Evolutionary conservation across 179 eudicot genomes (phyloP).

Genomic region (Vitellaria paradoxa): DNA sequence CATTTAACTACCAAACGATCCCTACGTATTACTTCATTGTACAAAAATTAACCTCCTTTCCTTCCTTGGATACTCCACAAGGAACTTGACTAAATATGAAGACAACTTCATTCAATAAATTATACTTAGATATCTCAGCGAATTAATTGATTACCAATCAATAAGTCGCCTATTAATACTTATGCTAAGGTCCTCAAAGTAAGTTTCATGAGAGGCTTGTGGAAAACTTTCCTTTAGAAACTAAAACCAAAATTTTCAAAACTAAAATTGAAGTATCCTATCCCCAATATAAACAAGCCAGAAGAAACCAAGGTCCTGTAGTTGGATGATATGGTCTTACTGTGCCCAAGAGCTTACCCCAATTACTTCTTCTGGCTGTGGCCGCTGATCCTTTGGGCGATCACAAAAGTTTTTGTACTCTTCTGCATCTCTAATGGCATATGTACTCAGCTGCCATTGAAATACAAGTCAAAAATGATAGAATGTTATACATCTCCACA

Average conservation of each 20-base stretch:
- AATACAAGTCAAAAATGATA: slow-evolving; percentile 9
- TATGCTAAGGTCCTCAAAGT: background rate
- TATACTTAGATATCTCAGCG: background rate
- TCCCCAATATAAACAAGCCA: background rate
- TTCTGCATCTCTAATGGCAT: slow-evolving; percentile 94
- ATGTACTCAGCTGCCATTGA: slow-evolving; percentile 70
- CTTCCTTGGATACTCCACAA: too few relatives aligned
- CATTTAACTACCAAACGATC: background rate
- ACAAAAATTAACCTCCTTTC: too few relatives aligned
- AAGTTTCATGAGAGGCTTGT: background rate
- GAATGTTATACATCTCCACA: slow-evolving; percentile 4
- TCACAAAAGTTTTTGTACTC: slow-evolving; percentile 97
- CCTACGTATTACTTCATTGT: too few relatives aligned
- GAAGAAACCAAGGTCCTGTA: background rate
- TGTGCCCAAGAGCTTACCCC: slow-evolving; percentile 52
- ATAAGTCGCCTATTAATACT: background rate
- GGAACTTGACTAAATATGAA: too few relatives aligned
- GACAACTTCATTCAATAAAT: background rate
- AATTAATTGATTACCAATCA: background rate
- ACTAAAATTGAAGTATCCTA: background rate
- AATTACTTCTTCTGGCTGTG: slow-evolving; percentile 97
- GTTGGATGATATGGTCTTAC: background rate
- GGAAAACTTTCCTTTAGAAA: background rate
- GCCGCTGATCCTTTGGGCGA: slow-evolving; percentile 91
- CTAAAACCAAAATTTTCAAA: background rate